phyloP scores from a whole-genome alignment of 129 eudicot genomes.

The Ambrosia artemisiifolia region DNA sequence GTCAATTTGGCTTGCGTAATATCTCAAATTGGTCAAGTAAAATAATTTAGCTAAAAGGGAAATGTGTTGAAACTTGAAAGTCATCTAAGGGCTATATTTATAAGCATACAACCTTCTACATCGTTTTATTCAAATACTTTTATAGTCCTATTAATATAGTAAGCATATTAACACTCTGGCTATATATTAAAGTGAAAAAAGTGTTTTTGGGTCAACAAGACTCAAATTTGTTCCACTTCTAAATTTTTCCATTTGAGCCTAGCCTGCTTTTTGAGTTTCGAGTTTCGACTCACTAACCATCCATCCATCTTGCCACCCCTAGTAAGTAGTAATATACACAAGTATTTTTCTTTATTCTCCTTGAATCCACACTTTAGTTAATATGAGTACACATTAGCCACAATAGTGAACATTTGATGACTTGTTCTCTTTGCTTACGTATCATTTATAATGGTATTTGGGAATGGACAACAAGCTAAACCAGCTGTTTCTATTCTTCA shows the following conservation, averaged over 20 bases:
- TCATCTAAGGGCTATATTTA: neutral
- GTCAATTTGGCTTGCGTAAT: neutral
- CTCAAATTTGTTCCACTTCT: neutral
- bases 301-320: neutral
- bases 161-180: neutral
- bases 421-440: neutral
- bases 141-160: neutral
- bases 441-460: neutral
- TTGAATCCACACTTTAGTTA: neutral
- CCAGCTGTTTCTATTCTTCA: conserved; percentile 17
- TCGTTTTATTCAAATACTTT: neutral
- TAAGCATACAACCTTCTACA: neutral
- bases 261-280: neutral
- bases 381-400: neutral
- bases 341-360: neutral
- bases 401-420: neutral
- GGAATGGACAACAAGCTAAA: conserved; percentile 10
- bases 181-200: neutral
- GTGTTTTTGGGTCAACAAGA: neutral
- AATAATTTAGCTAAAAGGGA: neutral
- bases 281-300: neutral
- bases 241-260: neutral
- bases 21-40: neutral
- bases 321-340: neutral
- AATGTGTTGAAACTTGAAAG: neutral